Base-by-base conservation (phyloP, 2,329 filamentous ascomycete species). In the Aspergillus intermedius region DNA sequence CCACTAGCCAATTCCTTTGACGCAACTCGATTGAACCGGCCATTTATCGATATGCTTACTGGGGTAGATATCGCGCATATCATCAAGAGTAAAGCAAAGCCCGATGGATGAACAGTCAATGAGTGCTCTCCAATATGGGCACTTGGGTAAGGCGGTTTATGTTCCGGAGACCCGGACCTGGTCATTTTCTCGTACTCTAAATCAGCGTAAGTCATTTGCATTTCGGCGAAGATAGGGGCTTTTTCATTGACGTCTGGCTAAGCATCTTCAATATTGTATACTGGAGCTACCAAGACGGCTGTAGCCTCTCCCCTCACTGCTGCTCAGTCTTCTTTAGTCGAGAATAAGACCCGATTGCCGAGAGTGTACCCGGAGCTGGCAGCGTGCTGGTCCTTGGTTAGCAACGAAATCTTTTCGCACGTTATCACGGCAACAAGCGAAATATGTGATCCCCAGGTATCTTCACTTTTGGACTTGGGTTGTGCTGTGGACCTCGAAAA, bases 101-200 rank as follows among this genome's bases (percentile, higher is more conserved):
- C 78, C 59, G 70, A 83, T 83, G 80, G 77, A 75, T 82, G 76
- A 82, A 55, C 63, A 65, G 54, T 60, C 64, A 40, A 60, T 66
- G 43, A 64, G 66, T 64, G 71, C 74, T 71, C 74, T 82, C 46
- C 76, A 76, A 52, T 82, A 80, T 66, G 80, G 80, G 68, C 77
- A 81, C 58, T 67, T 79, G 48, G 79, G 79, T 56, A 68, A 67
- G 54, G 68, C 74, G 42, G 57, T 62, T n/a, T 83, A 82, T 60
- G 62, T 74, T 47, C 50, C 69, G 1, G 72, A 78, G 4, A 67
- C 67, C 5, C 66, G 69, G 40, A 53, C 64, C 47, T 82, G 79
- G 79, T 56, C 56, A n/a, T 79, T 78, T 56, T 59, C 65, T 44
- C 70, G 75, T 43, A 62, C 61, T 1, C 59, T 67, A 32, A 54